Percentiles rank a stretch among this genome's conserved stretches.
Conservation (phyloP, 352 stramenopile species). For the Globisporangium canariense region DNA sequence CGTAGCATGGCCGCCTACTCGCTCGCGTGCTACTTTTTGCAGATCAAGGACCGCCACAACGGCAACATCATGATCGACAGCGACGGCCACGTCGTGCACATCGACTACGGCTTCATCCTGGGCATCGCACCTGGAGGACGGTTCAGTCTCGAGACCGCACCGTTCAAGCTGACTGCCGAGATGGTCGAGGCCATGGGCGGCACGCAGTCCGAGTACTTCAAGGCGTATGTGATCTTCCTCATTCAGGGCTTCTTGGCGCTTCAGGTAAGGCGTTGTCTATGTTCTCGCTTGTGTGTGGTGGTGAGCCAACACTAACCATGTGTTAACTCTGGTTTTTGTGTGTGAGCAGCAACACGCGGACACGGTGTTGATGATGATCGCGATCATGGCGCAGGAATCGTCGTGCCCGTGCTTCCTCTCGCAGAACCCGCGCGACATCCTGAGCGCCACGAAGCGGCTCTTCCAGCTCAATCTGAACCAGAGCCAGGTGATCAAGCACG, state of each 20-base stretch:
- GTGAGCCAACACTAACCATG: not conserved
- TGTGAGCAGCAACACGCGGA: slow-evolving; percentile 78
- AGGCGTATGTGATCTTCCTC: slow-evolving; percentile 96
- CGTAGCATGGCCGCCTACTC: slow-evolving; percentile 97
- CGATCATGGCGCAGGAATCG: slow-evolving; percentile 95
- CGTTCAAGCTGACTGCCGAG: slow-evolving; percentile 98
- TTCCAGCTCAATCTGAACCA: slow-evolving; percentile 82
- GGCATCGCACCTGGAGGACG: slow-evolving; percentile 92
- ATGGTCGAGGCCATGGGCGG: slow-evolving; percentile 98
- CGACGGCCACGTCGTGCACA: slow-evolving; percentile 96
- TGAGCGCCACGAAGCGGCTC: slow-evolving; percentile 72
- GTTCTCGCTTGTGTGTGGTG: not conserved
- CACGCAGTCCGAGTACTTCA: slow-evolving; percentile 89
- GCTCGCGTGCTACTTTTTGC: slow-evolving; percentile 96
- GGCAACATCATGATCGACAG: slow-evolving; percentile 99
- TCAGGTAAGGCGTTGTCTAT: slow-evolving; percentile 52
- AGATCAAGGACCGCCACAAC: slow-evolving; percentile 99
- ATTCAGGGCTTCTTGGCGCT: slow-evolving; percentile 96
- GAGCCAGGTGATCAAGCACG: slow-evolving; percentile 87
- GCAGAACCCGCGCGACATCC: slow-evolving; percentile 68
- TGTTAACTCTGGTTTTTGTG: slow-evolving; percentile 20
- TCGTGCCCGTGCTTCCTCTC: slow-evolving; percentile 95
- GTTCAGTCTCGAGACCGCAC: slow-evolving; percentile 96
- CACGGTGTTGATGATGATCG: slow-evolving; percentile 95
- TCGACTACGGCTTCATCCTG: slow-evolving; percentile 99